Base-by-base conservation (phyloP, 1,284 basidiomycete genomes). In the Hymenochaete sp. region DNA sequence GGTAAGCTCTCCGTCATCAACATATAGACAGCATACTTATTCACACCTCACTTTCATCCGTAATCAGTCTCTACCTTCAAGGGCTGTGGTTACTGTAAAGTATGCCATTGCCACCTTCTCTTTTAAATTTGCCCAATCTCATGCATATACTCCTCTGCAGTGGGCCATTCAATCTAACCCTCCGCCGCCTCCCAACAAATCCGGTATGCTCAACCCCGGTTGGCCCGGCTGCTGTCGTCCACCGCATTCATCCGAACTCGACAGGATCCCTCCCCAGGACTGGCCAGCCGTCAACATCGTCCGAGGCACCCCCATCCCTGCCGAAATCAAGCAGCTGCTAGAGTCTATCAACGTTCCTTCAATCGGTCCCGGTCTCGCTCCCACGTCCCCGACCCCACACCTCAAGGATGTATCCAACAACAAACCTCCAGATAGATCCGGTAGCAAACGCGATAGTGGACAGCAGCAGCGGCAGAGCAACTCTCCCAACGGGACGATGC, bases 11-110 rank as follows among this genome's bases (percentile, higher is more conserved):
- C n/a, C 13, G 1, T 36, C 11, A 42, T 36, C 11, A 41, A n/a
- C 19, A 22, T 7, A 18, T 22, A 19, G 40, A 18, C 24, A n/a
- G 28, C 16, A 35, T 44, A 16, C 3, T 26, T 25, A 14, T 22
- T 18, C 22, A 13, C 31, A 14, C 38, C 39, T 24, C 21, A 24
- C 26, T 35, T 16, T 22, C 25, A 27, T 14, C 21, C 16, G 14
- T 16, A 33, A 37, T 19, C 61, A 87, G 83, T 87, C 51, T 76
- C 79, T 59, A 75, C 74, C 27, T 88, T 88, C 67, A 87, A 82
- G 56, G 84, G 84, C 32, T 89, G 84, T 61, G 85, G 84, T 14
- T 88, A 75, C 62, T 88, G 84, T 79, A 88, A 86, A 76, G 85
- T 85, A 47, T 28, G 62, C 59, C 13, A 50, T 39, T 45, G 53